phyloP scores from a whole-genome alignment of 1,284 basidiomycete species.

The Apiotrichum montevideense region DNA sequence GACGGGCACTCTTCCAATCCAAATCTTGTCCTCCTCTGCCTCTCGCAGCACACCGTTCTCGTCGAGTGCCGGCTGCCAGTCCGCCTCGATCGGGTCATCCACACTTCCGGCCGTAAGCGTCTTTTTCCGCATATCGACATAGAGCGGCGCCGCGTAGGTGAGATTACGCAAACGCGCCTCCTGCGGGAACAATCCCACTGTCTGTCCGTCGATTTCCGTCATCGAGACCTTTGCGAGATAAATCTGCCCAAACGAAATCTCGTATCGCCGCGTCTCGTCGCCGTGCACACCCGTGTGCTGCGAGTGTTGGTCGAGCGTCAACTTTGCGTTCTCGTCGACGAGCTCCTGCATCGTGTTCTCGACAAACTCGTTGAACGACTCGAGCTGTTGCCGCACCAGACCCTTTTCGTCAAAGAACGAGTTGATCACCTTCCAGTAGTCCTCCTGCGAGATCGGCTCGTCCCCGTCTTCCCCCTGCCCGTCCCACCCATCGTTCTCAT shows the following conservation, averaged over 20 bases:
- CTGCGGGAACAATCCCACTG: conserved; percentile 91
- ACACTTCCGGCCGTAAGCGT: conserved; percentile 67
- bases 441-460: conserved; percentile 74
- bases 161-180: conserved; percentile 86
- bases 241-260: conserved; percentile 96
- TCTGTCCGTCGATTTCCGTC: conserved; percentile 92
- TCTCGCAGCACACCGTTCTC: conserved; percentile 60
- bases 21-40: conserved; percentile 74
- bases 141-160: conserved; percentile 80
- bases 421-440: conserved; percentile 92
- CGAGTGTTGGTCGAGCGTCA: conserved; percentile 92
- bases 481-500: conserved; percentile 17
- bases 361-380: conserved; percentile 98
- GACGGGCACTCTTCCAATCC: conserved; percentile 98
- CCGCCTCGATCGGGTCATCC: conserved; percentile 65
- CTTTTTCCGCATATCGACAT: conserved; percentile 91
- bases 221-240: conserved; percentile 91
- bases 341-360: conserved; percentile 99
- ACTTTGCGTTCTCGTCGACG: conserved; percentile 88
- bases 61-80: conserved; percentile 62
- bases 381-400: conserved; percentile 93
- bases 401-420: conserved; percentile 97
- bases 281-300: conserved; percentile 83
- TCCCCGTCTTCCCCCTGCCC: conserved; percentile 53
- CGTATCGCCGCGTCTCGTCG: conserved; percentile 78